Percentiles rank a stretch among this genome's conserved stretches.
These are phyloP conservation scores for Gonium pectorale DNA, from an alignment of 139 green algal genomes.

Conservation along the genomic window DNA sequence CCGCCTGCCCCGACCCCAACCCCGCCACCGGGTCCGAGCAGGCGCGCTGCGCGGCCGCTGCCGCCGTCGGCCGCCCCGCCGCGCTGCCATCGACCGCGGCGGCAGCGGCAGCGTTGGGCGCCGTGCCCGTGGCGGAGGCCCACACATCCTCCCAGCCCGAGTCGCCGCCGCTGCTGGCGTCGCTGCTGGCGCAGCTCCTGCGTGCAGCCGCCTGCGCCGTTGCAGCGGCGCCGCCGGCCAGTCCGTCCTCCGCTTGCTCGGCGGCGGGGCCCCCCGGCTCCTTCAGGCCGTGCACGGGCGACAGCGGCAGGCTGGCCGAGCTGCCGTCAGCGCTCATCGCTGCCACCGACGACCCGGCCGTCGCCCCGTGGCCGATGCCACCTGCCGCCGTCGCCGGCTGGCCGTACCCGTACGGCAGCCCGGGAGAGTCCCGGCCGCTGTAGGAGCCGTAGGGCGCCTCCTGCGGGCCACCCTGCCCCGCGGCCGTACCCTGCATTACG, in stretches of 20 bases:
- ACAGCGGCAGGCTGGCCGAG: neutral
- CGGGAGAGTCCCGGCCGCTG: too few relatives aligned
- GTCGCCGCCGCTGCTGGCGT: neutral
- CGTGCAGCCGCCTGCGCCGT: neutral
- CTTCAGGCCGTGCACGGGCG: constrained; percentile 7
- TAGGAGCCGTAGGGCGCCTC: too few relatives aligned
- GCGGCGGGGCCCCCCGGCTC: neutral
- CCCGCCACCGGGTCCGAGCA: neutral
- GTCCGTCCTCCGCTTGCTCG: neutral
- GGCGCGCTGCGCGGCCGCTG: neutral
- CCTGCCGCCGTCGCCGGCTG: too few relatives aligned
- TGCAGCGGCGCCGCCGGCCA: neutral
- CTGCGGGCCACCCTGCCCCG: too few relatives aligned
- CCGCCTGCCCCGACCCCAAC: neutral
- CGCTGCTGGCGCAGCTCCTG: neutral
- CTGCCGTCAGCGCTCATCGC: too few relatives aligned
- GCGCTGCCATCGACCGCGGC: too few relatives aligned
- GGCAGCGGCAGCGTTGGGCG: neutral
- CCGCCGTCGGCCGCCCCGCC: neutral
- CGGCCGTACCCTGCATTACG: too few relatives aligned
- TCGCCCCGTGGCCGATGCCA: neutral
- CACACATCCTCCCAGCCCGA: constrained; percentile 35
- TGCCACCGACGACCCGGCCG: too few relatives aligned
- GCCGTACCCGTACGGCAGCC: neutral
- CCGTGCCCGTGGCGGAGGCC: neutral